Conservation (phyloP, 129 eudicot genomes). For the Gnaphalium uliginosum region DNA sequence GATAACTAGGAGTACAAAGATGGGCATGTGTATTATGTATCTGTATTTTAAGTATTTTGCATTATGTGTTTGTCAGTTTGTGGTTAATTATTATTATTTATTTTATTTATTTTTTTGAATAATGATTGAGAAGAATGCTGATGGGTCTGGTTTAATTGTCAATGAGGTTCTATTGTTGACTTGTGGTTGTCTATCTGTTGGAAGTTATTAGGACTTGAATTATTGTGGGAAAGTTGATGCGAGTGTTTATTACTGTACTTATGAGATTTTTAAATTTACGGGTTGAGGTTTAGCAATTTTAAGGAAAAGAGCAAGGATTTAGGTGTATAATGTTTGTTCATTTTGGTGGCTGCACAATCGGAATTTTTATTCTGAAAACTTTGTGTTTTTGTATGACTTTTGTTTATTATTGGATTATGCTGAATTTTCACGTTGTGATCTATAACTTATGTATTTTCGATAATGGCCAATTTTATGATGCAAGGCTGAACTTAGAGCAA, state of each 20-base stretch:
- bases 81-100: not conserved
- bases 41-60: not conserved
- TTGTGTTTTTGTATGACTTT: not conserved
- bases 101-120: not conserved
- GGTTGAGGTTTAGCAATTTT: constrained; percentile 1
- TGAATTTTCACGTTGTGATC: constrained; percentile 9
- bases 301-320: constrained; percentile 5
- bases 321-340: constrained; percentile 5
- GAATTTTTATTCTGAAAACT: not conserved
- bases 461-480: not conserved
- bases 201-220: constrained; percentile 19
- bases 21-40: constrained; percentile 7
- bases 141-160: constrained; percentile 12
- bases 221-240: not conserved
- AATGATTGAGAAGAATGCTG: not conserved
- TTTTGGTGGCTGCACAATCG: not conserved
- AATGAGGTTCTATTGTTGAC: constrained; percentile 3
- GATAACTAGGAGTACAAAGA: constrained; percentile 1
- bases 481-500: constrained; percentile 95
- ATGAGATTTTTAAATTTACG: not conserved
- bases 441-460: constrained; percentile 2
- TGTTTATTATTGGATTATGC: not conserved
- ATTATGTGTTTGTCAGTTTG: not conserved
- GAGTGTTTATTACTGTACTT: not conserved
- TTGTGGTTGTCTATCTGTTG: constrained; percentile 3